phyloP scores from a whole-genome alignment of 257 asterid species.

The Solanum chilense region DNA sequence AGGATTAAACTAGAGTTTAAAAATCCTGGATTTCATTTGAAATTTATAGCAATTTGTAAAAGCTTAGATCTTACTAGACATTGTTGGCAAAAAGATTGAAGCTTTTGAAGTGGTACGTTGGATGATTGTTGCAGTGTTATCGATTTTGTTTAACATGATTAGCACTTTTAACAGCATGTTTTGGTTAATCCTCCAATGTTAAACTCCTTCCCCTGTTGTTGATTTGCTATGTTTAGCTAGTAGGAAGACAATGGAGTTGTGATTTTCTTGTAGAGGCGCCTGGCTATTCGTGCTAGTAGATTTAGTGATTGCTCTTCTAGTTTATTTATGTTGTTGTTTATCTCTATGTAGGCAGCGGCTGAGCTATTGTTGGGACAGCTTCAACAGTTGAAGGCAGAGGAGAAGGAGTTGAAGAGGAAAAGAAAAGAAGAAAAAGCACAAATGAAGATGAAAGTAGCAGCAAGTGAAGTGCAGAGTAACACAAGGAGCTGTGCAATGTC shows the following conservation, averaged over 20 bases:
- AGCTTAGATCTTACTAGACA: not conserved
- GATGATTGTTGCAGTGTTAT: not conserved
- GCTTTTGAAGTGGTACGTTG: not conserved
- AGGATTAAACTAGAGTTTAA: not conserved
- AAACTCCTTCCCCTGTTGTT: not conserved
- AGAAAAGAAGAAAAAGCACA: conserved; percentile 32
- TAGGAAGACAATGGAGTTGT: not conserved
- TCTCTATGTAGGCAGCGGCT: conserved; percentile 44
- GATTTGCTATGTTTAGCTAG: not conserved
- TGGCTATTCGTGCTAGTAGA: not conserved
- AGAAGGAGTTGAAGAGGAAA: conserved; percentile 31
- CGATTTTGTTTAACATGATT: not conserved
- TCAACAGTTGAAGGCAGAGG: conserved; percentile 34
- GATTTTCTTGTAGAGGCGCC: not conserved
- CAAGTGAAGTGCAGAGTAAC: not conserved
- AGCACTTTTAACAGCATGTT: not conserved
- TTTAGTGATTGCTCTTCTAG: not conserved
- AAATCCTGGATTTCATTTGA: not conserved
- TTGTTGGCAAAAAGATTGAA: not conserved
- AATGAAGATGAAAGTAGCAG: conserved; percentile 12
- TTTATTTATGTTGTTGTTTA: not conserved
- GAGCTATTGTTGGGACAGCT: conserved; percentile 38
- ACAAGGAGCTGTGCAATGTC: conserved; percentile 1
- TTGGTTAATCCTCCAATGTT: not conserved
- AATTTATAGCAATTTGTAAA: not conserved